Evolutionary conservation across 768 basidiomycete genomes (phyloP).

Genomic region (Tricholomella constricta): DNA sequence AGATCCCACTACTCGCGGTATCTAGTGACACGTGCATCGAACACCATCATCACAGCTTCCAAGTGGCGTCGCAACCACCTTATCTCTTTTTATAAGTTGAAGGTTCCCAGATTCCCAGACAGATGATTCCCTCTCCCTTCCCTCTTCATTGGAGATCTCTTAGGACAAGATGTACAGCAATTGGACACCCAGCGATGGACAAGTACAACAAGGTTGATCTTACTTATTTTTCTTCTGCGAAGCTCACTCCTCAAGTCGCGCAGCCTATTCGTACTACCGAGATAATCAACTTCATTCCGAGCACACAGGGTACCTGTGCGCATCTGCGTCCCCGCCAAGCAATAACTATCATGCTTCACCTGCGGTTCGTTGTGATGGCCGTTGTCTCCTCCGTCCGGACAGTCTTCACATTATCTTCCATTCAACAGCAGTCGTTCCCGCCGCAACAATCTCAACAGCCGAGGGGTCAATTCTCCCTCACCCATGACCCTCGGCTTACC

Average conservation of each 20-base stretch:
- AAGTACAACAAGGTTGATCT: constrained; percentile 4
- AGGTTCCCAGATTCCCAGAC: constrained; percentile 2
- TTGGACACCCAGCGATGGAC: constrained; percentile 13
- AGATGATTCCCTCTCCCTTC: constrained; percentile 1
- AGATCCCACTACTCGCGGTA: constrained; percentile 16
- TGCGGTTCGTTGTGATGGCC: constrained; percentile 10
- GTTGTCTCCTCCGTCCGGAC: not conserved
- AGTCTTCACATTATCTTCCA: not conserved
- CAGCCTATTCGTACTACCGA: constrained; percentile 12
- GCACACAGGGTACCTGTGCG: constrained; percentile 1
- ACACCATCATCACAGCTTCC: not conserved
- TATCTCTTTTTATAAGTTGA: constrained; percentile 11
- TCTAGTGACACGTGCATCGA: constrained; percentile 16
- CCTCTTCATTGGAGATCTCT: not conserved
- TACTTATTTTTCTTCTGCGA: not conserved
- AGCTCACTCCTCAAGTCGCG: not conserved
- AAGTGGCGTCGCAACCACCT: constrained; percentile 4
- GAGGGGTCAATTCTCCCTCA: constrained; percentile 7
- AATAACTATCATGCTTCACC: constrained; percentile 8
- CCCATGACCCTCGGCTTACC: constrained; percentile 18
- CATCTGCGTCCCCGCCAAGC: constrained; percentile 1
- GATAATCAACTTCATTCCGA: constrained; percentile 7
- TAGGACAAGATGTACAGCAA: constrained; percentile 16
- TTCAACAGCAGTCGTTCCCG: constrained; percentile 6
- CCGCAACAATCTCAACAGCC: constrained; percentile 2